Percentiles rank a stretch among this genome's conserved stretches.
Conservation (phyloP, 208 protist species). For the Leishmania turanica region DNA sequence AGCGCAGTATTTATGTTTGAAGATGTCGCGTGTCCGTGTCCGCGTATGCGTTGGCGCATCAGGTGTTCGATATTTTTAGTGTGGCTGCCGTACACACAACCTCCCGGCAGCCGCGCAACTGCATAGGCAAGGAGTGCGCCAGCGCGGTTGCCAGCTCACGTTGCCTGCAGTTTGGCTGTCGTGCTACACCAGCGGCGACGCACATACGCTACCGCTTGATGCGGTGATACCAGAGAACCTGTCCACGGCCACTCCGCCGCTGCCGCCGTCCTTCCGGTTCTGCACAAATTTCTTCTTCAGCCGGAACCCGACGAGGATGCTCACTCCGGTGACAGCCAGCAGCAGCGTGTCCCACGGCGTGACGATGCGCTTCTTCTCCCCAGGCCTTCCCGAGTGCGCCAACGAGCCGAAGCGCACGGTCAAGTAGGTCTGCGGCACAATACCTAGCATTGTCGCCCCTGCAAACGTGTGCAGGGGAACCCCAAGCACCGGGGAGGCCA, state of each 20-base stretch:
- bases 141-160: not conserved
- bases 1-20: not conserved
- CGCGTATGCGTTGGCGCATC: not conserved
- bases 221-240: not conserved
- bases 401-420: conserved; percentile 78
- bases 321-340: conserved; percentile 48
- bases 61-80: not conserved
- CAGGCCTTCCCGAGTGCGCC: conserved; percentile 26
- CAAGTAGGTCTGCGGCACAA: conserved; percentile 91
- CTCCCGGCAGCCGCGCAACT: not conserved
- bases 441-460: conserved; percentile 82
- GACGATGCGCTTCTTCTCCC: conserved; percentile 43
- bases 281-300: conserved; percentile 40
- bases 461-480: conserved; percentile 76
- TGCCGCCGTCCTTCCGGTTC: conserved; percentile 11
- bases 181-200: conserved; percentile 7
- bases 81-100: not conserved
- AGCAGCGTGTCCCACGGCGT: conserved; percentile 73
- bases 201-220: conserved; percentile 10
- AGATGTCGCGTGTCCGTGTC: not conserved
- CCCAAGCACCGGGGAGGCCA: conserved; percentile 80
- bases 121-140: not conserved
- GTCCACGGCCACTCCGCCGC: no score
- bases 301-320: conserved; percentile 39
- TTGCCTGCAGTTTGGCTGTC: not conserved